These are phyloP conservation scores for Coniochaeta sp. DNA, from an alignment of 2,329 filamentous ascomycete species.

Conservation along the genomic window DNA sequence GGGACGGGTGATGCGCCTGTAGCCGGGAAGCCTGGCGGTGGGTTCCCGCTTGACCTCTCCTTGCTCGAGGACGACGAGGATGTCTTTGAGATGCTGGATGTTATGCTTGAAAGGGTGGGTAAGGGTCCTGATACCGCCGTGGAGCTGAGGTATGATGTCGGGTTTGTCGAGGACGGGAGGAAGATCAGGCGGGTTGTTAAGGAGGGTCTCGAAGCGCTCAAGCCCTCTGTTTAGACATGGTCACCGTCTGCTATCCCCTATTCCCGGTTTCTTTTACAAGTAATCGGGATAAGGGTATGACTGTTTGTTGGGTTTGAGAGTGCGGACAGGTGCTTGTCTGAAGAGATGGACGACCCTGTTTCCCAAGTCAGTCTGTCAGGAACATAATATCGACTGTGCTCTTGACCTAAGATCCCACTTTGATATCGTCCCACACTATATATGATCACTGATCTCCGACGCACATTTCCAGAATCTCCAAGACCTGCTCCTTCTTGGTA, in stretches of 20 bases:
- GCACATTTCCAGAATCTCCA: slow-evolving; percentile 37
- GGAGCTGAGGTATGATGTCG: not conserved
- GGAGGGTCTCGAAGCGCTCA: not conserved
- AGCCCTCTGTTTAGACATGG: not conserved
- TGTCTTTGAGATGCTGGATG: not conserved
- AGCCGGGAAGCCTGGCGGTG: not conserved
- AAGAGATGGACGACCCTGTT: no score
- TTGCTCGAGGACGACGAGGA: not conserved
- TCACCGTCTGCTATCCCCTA: no score
- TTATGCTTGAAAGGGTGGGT: not conserved
- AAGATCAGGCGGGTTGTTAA: not conserved
- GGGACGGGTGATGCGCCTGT: not conserved
- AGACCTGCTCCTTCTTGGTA: slow-evolving; percentile 32
- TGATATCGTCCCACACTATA: no score
- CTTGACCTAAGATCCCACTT: no score
- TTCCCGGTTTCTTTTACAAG: no score
- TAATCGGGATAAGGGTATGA: no score
- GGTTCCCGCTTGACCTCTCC: not conserved
- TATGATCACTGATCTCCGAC: no score
- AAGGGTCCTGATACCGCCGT: not conserved
- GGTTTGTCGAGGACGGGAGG: not conserved
- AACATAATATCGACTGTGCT: no score
- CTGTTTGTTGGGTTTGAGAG: no score
- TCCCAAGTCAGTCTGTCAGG: no score
- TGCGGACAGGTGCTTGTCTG: no score